Percentiles rank a stretch among this genome's conserved stretches.
Conservation (phyloP, 768 basidiomycete species). For the Auriscalpium microsporum region DNA sequence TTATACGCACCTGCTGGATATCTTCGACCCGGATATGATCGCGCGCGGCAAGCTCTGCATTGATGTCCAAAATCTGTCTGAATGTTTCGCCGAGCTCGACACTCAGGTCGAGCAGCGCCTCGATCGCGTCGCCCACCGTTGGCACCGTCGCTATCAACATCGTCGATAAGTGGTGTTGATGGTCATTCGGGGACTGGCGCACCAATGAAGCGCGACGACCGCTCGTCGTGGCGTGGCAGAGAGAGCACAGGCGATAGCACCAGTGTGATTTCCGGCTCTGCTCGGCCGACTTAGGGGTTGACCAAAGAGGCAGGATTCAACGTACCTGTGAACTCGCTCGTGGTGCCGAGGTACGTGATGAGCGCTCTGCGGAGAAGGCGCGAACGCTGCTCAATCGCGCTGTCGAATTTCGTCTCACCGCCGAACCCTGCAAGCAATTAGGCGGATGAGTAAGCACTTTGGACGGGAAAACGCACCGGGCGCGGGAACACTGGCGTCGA, state of each 20-base stretch:
- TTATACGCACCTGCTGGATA: conserved; percentile 51
- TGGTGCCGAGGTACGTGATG: conserved; percentile 58
- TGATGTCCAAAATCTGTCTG: conserved; percentile 59
- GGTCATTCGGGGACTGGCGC: conserved; percentile 11
- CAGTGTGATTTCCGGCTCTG: conserved; percentile 65
- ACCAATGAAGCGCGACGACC: conserved; percentile 51
- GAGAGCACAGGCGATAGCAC: conserved; percentile 62
- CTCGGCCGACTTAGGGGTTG: not conserved
- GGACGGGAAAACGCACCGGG: conserved; percentile 35
- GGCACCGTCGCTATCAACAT: conserved; percentile 55
- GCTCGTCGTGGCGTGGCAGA: conserved; percentile 49
- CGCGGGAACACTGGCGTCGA: conserved; percentile 43
- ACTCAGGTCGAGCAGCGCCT: conserved; percentile 54
- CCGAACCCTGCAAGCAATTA: conserved; percentile 35
- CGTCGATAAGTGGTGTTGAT: too few relatives aligned
- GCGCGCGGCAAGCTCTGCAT: conserved; percentile 61
- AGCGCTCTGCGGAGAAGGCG: conserved; percentile 51
- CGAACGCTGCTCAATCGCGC: conserved; percentile 46
- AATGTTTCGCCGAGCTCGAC: conserved; percentile 52
- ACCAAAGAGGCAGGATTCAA: not conserved
- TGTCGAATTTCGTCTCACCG: conserved; percentile 50
- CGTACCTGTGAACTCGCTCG: conserved; percentile 65
- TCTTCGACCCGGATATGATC: conserved; percentile 67
- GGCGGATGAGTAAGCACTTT: not conserved
- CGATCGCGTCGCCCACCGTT: conserved; percentile 65